These are phyloP conservation scores for Pseudogymnoascus sp. DNA, from an alignment of 2,329 filamentous ascomycete genomes.

Conservation along the genomic window DNA sequence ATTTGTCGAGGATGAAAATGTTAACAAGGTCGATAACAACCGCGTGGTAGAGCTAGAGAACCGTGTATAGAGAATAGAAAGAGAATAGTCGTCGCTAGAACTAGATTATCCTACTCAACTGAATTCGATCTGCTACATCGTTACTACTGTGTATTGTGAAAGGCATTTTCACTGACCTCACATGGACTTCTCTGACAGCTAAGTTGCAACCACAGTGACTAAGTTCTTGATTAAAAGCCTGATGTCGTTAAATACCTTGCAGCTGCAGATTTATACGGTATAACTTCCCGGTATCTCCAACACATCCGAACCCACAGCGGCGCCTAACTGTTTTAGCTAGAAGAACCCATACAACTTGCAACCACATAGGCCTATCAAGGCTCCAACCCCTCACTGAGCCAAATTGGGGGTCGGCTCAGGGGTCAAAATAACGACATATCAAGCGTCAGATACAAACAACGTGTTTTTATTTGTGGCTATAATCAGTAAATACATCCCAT, in stretches of 20 bases:
- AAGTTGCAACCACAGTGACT: too few species aligned
- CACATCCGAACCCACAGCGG: too few species aligned
- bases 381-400: neutral
- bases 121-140: too few species aligned
- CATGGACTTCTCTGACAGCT: too few species aligned
- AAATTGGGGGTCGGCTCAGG: neutral
- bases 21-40: neutral
- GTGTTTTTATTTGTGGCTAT: neutral
- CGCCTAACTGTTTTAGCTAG: too few species aligned
- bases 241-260: too few species aligned
- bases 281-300: too few species aligned
- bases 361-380: neutral
- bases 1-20: neutral
- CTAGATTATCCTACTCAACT: too few species aligned
- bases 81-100: neutral
- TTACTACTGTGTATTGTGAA: too few species aligned
- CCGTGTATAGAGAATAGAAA: neutral
- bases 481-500: neutral
- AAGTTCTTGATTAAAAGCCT: too few species aligned
- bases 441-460: neutral
- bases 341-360: neutral
- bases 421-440: neutral
- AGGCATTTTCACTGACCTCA: too few species aligned
- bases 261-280: too few species aligned
- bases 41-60: neutral